phyloP scores from a whole-genome alignment of 1,284 basidiomycete genomes.

The Gymnopus androsaceus region DNA sequence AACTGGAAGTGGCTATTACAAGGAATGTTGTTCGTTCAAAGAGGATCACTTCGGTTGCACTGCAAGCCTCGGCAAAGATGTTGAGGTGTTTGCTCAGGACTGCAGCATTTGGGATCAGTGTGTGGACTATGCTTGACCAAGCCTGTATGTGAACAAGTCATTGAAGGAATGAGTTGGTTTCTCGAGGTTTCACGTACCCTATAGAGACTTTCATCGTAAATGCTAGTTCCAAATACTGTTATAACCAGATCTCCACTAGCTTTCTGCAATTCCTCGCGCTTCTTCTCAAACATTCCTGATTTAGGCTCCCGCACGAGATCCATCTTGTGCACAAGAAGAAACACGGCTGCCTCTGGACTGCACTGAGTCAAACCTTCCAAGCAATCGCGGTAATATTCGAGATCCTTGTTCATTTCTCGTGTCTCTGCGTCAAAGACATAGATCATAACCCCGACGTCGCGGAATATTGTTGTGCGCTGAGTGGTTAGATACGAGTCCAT shows the following conservation, averaged over 20 bases:
- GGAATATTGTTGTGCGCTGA: conserved; percentile 91
- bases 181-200: conserved; percentile 56
- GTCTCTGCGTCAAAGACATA: conserved; percentile 96
- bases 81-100: conserved; percentile 85
- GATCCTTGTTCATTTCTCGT: conserved; percentile 73
- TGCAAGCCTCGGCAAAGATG: conserved; percentile 83
- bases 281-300: conserved; percentile 63
- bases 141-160: conserved; percentile 56
- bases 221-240: conserved; percentile 90
- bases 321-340: conserved; percentile 98
- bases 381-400: conserved; percentile 88
- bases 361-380: conserved; percentile 76
- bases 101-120: conserved; percentile 92
- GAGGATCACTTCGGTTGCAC: conserved; percentile 90
- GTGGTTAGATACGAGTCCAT: conserved; percentile 94
- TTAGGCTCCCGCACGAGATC: conserved; percentile 73
- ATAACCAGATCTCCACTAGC: conserved; percentile 61
- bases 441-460: conserved; percentile 94
- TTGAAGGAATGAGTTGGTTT: not conserved
- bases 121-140: conserved; percentile 97
- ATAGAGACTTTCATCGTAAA: conserved; percentile 97
- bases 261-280: conserved; percentile 66
- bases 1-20: conserved; percentile 80
- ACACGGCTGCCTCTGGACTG: conserved; percentile 83
- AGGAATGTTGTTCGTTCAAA: conserved; percentile 98